A percentile compares a stretch with the other conserved stretches of the same genome.
phyloP scores from a whole-genome alignment of 2,329 filamentous ascomycete genomes.

The Ophiostoma angusticollis region DNA sequence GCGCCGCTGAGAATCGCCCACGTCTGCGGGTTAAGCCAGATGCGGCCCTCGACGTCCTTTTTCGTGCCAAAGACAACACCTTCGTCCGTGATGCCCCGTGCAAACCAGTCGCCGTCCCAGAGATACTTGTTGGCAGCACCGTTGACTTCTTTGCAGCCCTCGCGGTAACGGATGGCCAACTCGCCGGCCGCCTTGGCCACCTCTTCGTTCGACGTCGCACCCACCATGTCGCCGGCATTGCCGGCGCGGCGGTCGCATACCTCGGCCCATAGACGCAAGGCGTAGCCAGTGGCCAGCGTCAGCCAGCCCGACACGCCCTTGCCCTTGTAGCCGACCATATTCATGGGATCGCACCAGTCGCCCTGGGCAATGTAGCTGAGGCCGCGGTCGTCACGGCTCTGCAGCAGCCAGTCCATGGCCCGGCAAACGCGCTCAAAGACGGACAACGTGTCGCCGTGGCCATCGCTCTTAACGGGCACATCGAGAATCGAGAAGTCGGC shows the following conservation, averaged over 20 bases:
- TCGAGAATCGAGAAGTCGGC: slow-evolving; percentile 37
- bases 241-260: slow-evolving; percentile 33
- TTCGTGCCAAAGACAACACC: slow-evolving; percentile 37
- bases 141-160: slow-evolving; percentile 33
- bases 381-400: slow-evolving; percentile 36
- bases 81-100: slow-evolving; percentile 45
- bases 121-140: slow-evolving; percentile 36
- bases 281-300: slow-evolving; percentile 41
- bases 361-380: slow-evolving; percentile 46
- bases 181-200: neutral
- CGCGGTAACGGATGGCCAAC: slow-evolving; percentile 31
- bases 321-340: slow-evolving; percentile 49
- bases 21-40: slow-evolving; percentile 46
- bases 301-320: slow-evolving; percentile 46
- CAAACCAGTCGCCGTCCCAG: slow-evolving; percentile 45
- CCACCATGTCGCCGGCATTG: slow-evolving; percentile 13
- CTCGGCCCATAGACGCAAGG: slow-evolving; percentile 39
- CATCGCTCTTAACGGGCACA: slow-evolving; percentile 29
- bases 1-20: slow-evolving; percentile 43
- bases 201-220: neutral
- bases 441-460: slow-evolving; percentile 33
- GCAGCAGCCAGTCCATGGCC: slow-evolving; percentile 45
- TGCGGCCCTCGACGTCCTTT: slow-evolving; percentile 37
- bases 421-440: slow-evolving; percentile 41
- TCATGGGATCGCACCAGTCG: slow-evolving; percentile 50